Evolutionary conservation across 768 basidiomycete genomes (phyloP), one percentile per base, ranked within the genome.

Genomic region (Strobilomyces dryophilus): DNA sequence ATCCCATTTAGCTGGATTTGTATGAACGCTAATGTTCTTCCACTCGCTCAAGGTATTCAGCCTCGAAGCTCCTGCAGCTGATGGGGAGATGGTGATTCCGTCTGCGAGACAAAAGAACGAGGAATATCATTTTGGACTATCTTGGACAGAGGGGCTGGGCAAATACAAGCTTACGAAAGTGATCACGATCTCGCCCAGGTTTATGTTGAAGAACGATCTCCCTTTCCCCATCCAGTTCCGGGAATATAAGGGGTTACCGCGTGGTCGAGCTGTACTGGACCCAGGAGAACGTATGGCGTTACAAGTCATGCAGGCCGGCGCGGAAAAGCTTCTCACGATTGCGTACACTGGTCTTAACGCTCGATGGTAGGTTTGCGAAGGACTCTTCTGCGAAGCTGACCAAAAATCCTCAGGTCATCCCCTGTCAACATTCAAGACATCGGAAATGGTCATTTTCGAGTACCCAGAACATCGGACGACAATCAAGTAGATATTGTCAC

Each of bases 81-180:
- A 97, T 58, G 87, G 84, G 45, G 87, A 87, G 53, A 73, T 98
- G 46, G 80, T 85, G 34, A 77, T 93, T 39, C 76, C 83, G 2
- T 84, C 87, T 9, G 71, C 79, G 40, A 74, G 73, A 29, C 83
- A 84, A 48, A 83, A 76, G 56, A 72, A 78, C 3, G 83, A 89
- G 44, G 83, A 86, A 65, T 78, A 85, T 48, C 89, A 94, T 65
- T 70, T 91, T 43, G 97, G 95, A 2, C 61, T 99, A 36, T 95
- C 93, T 5, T 98, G 95, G 83, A 79, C 81, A 17, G 94, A 95
- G 69, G 97, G 95, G 2, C 74, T 86, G n/a, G 97, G 97, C 34
- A 98, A 97, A 76, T 98, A 98, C 70, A 98, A 98, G 66, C 74
- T 98, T 32, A 88, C 87, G 26, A 98, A 98, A 73, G 87, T 98